Percentiles rank a stretch among this genome's conserved stretches.
Evolutionary conservation across 2,329 filamentous ascomycete genomes (phyloP).

Genomic region (Anthostomella pinea): DNA sequence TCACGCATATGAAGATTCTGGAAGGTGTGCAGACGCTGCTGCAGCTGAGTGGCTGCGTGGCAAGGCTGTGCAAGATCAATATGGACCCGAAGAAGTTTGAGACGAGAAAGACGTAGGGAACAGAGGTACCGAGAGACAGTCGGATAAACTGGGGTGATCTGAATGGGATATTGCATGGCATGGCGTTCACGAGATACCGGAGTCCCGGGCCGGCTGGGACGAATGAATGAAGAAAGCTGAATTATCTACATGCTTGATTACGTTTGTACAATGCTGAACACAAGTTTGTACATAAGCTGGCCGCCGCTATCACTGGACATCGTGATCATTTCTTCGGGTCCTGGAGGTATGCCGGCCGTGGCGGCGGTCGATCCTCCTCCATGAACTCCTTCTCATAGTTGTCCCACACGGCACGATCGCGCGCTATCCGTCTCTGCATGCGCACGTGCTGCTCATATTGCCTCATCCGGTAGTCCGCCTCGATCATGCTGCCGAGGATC

Average conservation of each 20-base stretch:
- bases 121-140: not conserved
- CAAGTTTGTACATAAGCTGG: too few species aligned
- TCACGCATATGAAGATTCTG: constrained; percentile 98
- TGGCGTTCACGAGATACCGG: constrained; percentile 23
- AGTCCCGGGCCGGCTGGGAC: constrained; percentile 8
- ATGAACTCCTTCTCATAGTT: constrained; percentile 61
- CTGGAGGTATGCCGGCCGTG: constrained; percentile 6
- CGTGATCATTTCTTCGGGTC: constrained; percentile 24
- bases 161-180: constrained; percentile 25
- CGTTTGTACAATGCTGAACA: constrained; percentile 11
- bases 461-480: constrained; percentile 67
- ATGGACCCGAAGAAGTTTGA: constrained; percentile 88
- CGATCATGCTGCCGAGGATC: constrained; percentile 74
- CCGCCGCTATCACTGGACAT: too few species aligned
- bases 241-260: constrained; percentile 19
- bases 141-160: too few species aligned
- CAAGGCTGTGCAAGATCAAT: constrained; percentile 88
- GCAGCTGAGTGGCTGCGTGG: constrained; percentile 89
- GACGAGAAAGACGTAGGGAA: constrained; percentile 22
- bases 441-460: constrained; percentile 65
- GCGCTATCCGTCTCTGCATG: constrained; percentile 59
- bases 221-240: constrained; percentile 8
- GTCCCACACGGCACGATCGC: constrained; percentile 67
- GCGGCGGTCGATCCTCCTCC: constrained; percentile 36
- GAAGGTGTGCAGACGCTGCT: constrained; percentile 94